Conservation (phyloP, 495 filamentous ascomycete species). For the Usnea hakonensis region DNA sequence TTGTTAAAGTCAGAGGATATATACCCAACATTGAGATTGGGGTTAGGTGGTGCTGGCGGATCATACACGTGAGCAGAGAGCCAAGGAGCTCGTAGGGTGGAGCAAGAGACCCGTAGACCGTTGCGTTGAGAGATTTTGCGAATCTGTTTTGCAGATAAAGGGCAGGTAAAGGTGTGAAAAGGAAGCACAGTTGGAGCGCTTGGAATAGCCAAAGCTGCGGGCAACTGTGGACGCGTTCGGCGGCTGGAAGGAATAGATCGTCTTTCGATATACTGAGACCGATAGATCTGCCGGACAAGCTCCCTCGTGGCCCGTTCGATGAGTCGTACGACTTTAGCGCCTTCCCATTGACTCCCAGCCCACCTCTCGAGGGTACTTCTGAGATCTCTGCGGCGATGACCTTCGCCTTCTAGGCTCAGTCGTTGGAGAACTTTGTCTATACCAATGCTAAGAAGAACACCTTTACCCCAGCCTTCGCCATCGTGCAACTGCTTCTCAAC, state of each 20-base stretch:
- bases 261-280: conserved; percentile 64
- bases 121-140: conserved; percentile 94
- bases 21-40: conserved; percentile 85
- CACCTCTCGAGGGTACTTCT: conserved; percentile 52
- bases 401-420: conserved; percentile 28
- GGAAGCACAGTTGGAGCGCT: conserved; percentile 91
- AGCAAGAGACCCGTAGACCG: conserved; percentile 83
- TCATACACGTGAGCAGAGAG: conserved; percentile 71
- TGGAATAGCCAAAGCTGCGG: conserved; percentile 66
- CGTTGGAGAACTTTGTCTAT: conserved; percentile 46
- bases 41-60: conserved; percentile 73
- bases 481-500: conserved; percentile 86
- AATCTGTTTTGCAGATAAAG: conserved; percentile 86
- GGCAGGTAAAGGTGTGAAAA: conserved; percentile 98
- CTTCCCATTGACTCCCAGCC: conserved; percentile 77
- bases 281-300: conserved; percentile 81
- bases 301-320: conserved; percentile 75
- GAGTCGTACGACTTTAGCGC: conserved; percentile 74
- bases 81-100: conserved; percentile 80
- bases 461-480: conserved; percentile 79
- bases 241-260: conserved; percentile 47
- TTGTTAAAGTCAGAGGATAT: conserved; percentile 99
- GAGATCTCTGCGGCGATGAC: conserved; percentile 26
- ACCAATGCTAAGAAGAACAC: conserved; percentile 52
- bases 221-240: conserved; percentile 71